phyloP scores from a whole-genome alignment of 352 stramenopile genomes.

The Globisporangium orthogonon region DNA sequence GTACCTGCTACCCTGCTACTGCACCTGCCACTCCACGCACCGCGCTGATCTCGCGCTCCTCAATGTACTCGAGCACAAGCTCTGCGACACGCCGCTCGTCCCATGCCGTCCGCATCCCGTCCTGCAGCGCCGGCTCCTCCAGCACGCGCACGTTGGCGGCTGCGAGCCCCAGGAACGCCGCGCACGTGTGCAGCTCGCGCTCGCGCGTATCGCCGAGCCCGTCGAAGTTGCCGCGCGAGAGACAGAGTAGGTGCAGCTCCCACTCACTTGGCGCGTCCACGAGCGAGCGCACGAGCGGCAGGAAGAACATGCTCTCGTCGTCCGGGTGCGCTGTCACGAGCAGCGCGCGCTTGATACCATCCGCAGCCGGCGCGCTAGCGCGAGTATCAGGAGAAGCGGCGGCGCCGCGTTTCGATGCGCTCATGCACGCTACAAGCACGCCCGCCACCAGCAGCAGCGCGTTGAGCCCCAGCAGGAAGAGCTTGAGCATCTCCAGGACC shows the following conservation, averaged over 20 bases:
- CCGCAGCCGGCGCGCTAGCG: not conserved
- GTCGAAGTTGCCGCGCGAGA: slow-evolving; percentile 91
- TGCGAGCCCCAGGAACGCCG: slow-evolving; percentile 45
- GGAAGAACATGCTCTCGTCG: slow-evolving; percentile 97
- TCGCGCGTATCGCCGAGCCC: slow-evolving; percentile 77
- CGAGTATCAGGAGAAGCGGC: not conserved
- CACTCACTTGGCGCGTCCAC: slow-evolving; percentile 20
- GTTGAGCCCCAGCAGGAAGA: slow-evolving; percentile 49
- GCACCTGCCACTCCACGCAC: slow-evolving; percentile 20
- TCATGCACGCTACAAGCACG: slow-evolving; percentile 25
- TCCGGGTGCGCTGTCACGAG: slow-evolving; percentile 95
- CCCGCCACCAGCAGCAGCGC: slow-evolving; percentile 50
- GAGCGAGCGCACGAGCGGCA: slow-evolving; percentile 81
- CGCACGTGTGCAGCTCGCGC: slow-evolving; percentile 72
- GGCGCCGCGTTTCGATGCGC: not conserved
- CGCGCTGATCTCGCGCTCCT: slow-evolving; percentile 50
- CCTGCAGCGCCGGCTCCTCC: slow-evolving; percentile 79
- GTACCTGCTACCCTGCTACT: not conserved
- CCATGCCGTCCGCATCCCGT: slow-evolving; percentile 83
- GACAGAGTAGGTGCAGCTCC: slow-evolving; percentile 85
- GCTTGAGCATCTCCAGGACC: slow-evolving; percentile 51
- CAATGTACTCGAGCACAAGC: slow-evolving; percentile 49
- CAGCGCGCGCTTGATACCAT: slow-evolving; percentile 39
- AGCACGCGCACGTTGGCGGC: slow-evolving; percentile 49
- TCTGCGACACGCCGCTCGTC: slow-evolving; percentile 48